These are phyloP conservation scores for Bodo saltans DNA, from an alignment of 78 protist species.

Conservation along the genomic window DNA sequence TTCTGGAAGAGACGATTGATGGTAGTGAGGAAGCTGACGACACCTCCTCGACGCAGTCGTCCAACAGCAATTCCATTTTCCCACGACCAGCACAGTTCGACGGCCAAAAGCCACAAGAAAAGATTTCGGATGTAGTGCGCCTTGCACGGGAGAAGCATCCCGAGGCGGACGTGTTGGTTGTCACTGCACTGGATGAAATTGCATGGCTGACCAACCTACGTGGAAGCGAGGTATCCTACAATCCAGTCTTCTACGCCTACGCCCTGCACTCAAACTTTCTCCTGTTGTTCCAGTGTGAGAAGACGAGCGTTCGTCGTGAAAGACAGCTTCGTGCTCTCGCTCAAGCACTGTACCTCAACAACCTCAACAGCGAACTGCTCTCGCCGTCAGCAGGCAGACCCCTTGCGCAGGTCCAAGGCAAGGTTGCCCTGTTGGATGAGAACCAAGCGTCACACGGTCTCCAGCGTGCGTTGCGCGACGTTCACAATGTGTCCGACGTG, in stretches of 20 bases:
- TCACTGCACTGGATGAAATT: constrained; percentile 72
- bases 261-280: not conserved
- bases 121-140: not conserved
- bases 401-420: not conserved
- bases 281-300: not conserved
- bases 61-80: constrained; percentile 19
- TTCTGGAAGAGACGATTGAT: not conserved
- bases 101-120: constrained; percentile 29
- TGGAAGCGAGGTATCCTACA: constrained; percentile 36
- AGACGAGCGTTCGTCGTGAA: not conserved
- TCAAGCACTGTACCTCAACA: not conserved
- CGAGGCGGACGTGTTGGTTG: constrained; percentile 34
- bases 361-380: not conserved
- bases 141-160: not conserved
- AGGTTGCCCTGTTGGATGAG: not conserved
- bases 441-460: not conserved
- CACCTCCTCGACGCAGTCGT: constrained; percentile 58
- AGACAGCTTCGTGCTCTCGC: not conserved
- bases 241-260: constrained; percentile 51
- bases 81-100: not conserved
- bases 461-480: not conserved
- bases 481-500: no score
- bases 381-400: not conserved
- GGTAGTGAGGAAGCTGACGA: not conserved
- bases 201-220: constrained; percentile 79